A percentile compares a stretch with the other conserved stretches of the same genome.
Evolutionary conservation across 768 basidiomycete species (phyloP).

Genomic region (Boletus rubescentipes): DNA sequence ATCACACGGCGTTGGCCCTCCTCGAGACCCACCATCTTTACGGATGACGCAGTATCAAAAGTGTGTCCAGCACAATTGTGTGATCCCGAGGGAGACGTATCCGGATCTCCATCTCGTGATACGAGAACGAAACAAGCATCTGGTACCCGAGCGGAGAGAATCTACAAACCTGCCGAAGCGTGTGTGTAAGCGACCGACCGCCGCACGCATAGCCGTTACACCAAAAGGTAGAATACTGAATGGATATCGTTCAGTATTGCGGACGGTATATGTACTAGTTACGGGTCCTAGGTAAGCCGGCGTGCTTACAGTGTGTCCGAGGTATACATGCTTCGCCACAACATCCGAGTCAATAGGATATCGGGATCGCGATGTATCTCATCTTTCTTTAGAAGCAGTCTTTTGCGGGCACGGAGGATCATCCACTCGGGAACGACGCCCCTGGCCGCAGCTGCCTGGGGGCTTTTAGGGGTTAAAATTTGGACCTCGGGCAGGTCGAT

Average conservation of each 20-base stretch:
- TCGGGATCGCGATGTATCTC: slow-evolving; percentile 91
- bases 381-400: slow-evolving; percentile 88
- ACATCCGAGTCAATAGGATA: slow-evolving; percentile 78
- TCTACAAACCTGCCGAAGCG: slow-evolving; percentile 87
- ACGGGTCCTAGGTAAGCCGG: too few species aligned
- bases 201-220: too few species aligned
- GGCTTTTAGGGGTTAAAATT: too few species aligned
- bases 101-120: slow-evolving; percentile 89
- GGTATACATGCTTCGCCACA: too few species aligned
- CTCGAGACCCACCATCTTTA: slow-evolving; percentile 85
- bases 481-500: slow-evolving; percentile 67
- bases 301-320: too few species aligned
- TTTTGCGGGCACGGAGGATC: slow-evolving; percentile 34
- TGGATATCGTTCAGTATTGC: too few species aligned
- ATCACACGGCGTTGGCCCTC: slow-evolving; percentile 77
- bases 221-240: too few species aligned
- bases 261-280: too few species aligned
- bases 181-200: too few species aligned
- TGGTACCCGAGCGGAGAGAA: slow-evolving; percentile 76
- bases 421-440: slow-evolving; percentile 20
- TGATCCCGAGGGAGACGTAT: slow-evolving; percentile 74
- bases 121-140: slow-evolving; percentile 78
- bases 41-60: slow-evolving; percentile 86
- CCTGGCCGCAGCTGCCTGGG: slow-evolving; percentile 77
- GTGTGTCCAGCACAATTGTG: slow-evolving; percentile 76